Percentiles rank a stretch among this genome's conserved stretches.
Evolutionary conservation across 192 early-diverging fungal species (phyloP).

Genomic region (Coemansia sp.): DNA sequence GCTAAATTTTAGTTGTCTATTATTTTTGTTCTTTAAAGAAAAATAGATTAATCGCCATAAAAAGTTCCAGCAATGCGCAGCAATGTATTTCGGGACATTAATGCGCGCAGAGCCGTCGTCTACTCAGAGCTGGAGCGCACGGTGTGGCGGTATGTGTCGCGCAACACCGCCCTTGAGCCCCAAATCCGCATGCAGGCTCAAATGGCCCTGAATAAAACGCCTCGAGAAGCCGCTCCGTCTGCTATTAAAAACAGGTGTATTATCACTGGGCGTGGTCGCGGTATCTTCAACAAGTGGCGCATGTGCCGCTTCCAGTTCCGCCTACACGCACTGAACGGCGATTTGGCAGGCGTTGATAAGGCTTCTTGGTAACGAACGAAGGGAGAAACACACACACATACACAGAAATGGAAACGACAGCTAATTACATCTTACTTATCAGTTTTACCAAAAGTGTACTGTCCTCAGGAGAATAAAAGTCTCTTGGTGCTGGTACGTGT

Average conservation of each 20-base stretch:
- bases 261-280: slow-evolving; percentile 73
- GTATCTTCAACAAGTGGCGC: slow-evolving; percentile 73
- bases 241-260: slow-evolving; percentile 74
- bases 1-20: neutral
- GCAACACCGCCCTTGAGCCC: slow-evolving; percentile 72
- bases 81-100: slow-evolving; percentile 69
- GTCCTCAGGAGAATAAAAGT: too few species aligned
- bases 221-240: slow-evolving; percentile 63
- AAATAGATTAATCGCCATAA: neutral
- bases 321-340: slow-evolving; percentile 73
- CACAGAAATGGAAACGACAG: neutral
- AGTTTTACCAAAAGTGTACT: neutral
- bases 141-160: slow-evolving; percentile 73
- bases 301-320: slow-evolving; percentile 81
- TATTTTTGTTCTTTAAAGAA: neutral
- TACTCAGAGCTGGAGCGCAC: slow-evolving; percentile 70
- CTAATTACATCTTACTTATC: neutral
- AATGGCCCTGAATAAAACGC: slow-evolving; percentile 66
- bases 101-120: slow-evolving; percentile 66
- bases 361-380: slow-evolving; percentile 67
- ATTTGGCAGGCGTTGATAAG: slow-evolving; percentile 79
- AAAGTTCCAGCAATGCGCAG: slow-evolving; percentile 28
- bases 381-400: neutral
- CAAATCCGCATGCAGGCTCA: slow-evolving; percentile 78
- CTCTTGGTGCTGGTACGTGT: too few species aligned